Evolutionary conservation across 768 basidiomycete genomes (phyloP), one percentile per base, ranked within the genome.

Genomic region (Suillus subalutaceus): DNA sequence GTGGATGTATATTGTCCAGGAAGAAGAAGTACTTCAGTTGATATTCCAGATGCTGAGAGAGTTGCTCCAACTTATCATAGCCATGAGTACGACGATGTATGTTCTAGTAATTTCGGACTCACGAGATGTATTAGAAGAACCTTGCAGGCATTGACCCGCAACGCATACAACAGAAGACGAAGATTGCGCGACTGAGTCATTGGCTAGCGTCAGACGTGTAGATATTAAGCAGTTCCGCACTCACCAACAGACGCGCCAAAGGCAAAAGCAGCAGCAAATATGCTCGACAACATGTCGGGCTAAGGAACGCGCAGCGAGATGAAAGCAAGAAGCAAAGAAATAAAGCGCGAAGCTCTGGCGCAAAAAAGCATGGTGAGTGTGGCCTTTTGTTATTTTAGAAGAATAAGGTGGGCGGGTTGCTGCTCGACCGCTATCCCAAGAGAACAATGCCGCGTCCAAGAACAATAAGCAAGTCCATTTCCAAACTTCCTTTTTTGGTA

Each of bases 121-220:
- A 85, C 84, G 74, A 44, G 91, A 90, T 30, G 83, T 85, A 73
- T 94, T 93, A 40, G 90, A 87, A 78, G 79, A 85, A 65, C 93
- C 93, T 77, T 93, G 84, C 65, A 94, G 79, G 82, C 93, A 94
- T 90, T 94, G 92, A 71, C 92, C 92, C 75, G 92, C 90, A 91
- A 92, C 81, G 83, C 92, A 94, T 67, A 94, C 82, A 65, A 93
- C 87, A 72, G 82, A 79, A 44, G 88, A 77, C 66, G 80, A 75
- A 70, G 84, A 82, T 76, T 89, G 87, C 66, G 89, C 88, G 74
- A 81, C 86, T 88, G 38, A 63, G 30, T 1, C 7, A 41, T 30
- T 26, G 32, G 43, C 44, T 4, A 37, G 13, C 38, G 52, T 72
- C 4, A 71, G 63, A 37, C 38, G 18, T 9, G 56, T 65, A 6